Base-by-base conservation (phyloP, 495 filamentous ascomycete species). In the Aspergillus sclerotioniger region DNA sequence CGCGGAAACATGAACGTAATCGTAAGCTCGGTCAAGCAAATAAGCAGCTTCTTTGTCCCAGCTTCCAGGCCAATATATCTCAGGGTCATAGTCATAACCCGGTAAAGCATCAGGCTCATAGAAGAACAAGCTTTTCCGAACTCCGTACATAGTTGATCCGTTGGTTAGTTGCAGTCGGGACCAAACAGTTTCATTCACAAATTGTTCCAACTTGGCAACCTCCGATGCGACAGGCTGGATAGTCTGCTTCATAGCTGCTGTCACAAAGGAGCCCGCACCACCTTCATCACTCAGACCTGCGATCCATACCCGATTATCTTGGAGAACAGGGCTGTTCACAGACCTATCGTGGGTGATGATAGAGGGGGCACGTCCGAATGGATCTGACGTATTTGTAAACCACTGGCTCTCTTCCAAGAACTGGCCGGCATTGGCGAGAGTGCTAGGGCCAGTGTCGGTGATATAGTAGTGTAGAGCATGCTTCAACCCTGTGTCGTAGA, bases 261-360 rank as follows among this genome's bases (percentile, higher is more conserved):
- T 73, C 0, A 80, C 65, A 33, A 74, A 81, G 9, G 72, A 76
- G 8, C 76, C 76, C 1, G 72, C 71, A 7, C 79, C 80, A 16
- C 75, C 80, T 71, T 83, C 80, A 53, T 82, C 78, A 57, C 74
- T 79, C 6, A 82, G 67, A 3, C 79, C 79, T 7, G 78, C 71
- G 21, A 82, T 80, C 80, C 80, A 83, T 17, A 79, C 78, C 0
- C 80, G 74, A 6, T 67, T 60, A 35, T 83, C 79, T 58, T 83
- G 79, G 2, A 71, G 63, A 37, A 80, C 78, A 20, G 70, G 67
- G 15, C 62, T 59, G 1, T 67, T 52, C 4, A 66, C 53, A 10
- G 75, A 70, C 46, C 72, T 70, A 45, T 83, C 79, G 58, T 80
- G 82, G 8, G 74, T 74, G 58, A 83, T 79, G 43, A 79, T 65